Conservation (phyloP, 225 moss, liverwort and hornwort genomes). For the Takakia lepidozioides region DNA sequence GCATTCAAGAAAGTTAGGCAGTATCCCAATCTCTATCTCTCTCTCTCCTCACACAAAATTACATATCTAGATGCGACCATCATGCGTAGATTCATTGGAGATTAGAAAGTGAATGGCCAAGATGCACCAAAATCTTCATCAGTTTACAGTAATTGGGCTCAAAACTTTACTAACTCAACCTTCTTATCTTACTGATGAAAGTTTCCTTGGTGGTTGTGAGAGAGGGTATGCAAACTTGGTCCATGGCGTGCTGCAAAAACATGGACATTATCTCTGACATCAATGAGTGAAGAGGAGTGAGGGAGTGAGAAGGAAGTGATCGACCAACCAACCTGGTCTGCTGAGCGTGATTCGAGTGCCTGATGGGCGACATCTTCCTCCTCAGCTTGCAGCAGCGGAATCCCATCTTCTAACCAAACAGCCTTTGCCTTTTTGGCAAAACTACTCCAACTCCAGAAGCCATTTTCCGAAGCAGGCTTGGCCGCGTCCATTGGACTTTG, state of each 20-base stretch:
- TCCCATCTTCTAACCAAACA: constrained; percentile 70
- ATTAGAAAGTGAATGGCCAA: no score
- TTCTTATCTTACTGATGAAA: no score
- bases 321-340: constrained; percentile 33
- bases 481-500: no score
- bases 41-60: no score
- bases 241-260: neutral
- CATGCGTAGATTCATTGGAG: neutral
- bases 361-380: constrained; percentile 10
- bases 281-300: constrained; percentile 6
- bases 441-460: constrained; percentile 76
- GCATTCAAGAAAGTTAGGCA: neutral
- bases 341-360: constrained; percentile 24
- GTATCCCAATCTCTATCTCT: no score
- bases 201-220: constrained; percentile 5
- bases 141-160: constrained; percentile 8
- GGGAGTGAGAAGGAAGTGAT: no score
- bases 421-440: constrained; percentile 66
- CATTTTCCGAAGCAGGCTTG: no score
- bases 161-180: no score
- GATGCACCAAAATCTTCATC: neutral
- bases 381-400: constrained; percentile 31
- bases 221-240: constrained; percentile 7
- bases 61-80: neutral
- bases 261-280: neutral